Conservation (phyloP, 768 basidiomycete genomes). For the Mycena alexandri region DNA sequence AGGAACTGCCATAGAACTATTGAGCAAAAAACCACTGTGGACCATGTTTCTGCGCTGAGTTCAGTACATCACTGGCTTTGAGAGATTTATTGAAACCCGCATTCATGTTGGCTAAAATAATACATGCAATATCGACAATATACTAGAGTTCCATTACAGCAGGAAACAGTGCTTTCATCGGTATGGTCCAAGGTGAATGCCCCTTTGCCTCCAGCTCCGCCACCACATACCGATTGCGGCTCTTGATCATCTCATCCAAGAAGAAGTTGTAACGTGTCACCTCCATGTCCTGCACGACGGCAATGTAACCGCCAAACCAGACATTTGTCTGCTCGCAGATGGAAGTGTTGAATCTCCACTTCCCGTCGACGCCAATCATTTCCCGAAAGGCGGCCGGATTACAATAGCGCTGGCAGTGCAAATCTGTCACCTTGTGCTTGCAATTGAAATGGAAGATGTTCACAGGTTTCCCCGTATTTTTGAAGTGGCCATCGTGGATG, state of each 20-base stretch:
- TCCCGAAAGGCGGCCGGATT: constrained; percentile 24
- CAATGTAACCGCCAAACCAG: neutral
- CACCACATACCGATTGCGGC: neutral
- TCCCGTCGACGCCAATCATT: neutral
- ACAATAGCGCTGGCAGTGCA: constrained; percentile 30
- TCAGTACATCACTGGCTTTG: too few relatives aligned
- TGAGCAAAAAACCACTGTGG: too few relatives aligned
- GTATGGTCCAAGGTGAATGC: neutral
- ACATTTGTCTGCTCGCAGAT: constrained; percentile 6
- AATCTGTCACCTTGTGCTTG: constrained; percentile 36
- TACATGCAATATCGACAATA: too few relatives aligned
- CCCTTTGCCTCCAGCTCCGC: neutral
- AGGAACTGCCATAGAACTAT: too few relatives aligned
- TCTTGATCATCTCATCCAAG: neutral
- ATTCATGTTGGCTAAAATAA: too few relatives aligned
- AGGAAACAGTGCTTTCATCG: neutral
- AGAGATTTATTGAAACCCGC: too few relatives aligned
- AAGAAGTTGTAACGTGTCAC: neutral
- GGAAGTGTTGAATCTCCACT: neutral
- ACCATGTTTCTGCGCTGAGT: too few relatives aligned
- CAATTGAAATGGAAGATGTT: constrained; percentile 16
- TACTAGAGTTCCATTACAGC: too few relatives aligned
- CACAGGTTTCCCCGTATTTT: constrained; percentile 28
- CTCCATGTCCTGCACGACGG: neutral
- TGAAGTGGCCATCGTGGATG: constrained; percentile 29